Evolutionary conservation across 768 basidiomycete species (phyloP).

Genomic region (Termitomyces sp.): DNA sequence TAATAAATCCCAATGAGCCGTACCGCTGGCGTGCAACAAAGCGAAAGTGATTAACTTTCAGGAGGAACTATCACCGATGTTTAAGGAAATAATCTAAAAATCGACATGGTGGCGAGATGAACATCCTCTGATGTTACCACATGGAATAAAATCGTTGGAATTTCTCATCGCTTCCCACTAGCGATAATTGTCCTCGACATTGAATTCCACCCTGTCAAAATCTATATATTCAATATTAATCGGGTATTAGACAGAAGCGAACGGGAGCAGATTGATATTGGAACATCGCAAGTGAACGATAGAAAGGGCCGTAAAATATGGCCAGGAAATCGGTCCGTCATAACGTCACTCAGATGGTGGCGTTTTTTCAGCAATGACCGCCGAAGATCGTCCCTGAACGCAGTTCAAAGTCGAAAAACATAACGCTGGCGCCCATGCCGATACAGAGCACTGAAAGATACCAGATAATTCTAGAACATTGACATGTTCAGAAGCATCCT

Average conservation of each 20-base stretch:
- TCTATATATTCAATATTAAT: neutral
- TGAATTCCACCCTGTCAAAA: neutral
- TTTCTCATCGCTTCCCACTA: neutral
- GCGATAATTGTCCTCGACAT: neutral
- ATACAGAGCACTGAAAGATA: neutral
- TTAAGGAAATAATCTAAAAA: neutral
- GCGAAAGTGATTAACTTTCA: neutral
- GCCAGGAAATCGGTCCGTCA: neutral
- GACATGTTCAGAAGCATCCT: neutral
- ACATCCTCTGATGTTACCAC: neutral
- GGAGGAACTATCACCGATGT: neutral
- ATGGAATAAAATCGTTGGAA: neutral
- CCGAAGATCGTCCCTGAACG: neutral
- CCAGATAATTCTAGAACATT: neutral
- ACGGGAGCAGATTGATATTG: too few species aligned
- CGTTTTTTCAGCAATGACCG: neutral
- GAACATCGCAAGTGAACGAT: neutral
- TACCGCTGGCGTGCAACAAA: neutral
- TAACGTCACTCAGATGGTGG: neutral
- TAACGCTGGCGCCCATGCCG: neutral
- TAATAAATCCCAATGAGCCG: neutral
- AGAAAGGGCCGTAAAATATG: too few species aligned
- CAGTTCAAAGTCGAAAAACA: neutral
- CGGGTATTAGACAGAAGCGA: neutral
- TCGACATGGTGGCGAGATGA: neutral